Base-by-base conservation (phyloP, 129 eudicot genomes). In the Centaurea solstitialis region DNA sequence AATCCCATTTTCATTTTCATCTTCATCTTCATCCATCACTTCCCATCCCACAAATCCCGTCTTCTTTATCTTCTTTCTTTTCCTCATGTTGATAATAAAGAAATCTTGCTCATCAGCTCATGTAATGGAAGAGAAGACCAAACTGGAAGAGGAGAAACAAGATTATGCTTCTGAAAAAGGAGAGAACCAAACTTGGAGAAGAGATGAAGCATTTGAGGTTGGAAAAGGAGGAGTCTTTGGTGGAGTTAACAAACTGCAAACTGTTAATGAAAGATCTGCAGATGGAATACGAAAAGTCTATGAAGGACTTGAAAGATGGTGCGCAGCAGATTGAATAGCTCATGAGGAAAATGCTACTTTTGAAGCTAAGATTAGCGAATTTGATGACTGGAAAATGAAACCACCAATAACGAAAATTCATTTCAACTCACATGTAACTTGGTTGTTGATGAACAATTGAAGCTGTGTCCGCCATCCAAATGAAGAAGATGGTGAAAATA, bases 61-160 rank as follows among this genome's bases (percentile, higher is more conserved):
- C n/a, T n/a, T n/a, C n/a, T n/a, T n/a, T n/a, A n/a, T n/a, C n/a
- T n/a, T n/a, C n/a, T n/a, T n/a, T n/a, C n/a, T n/a, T n/a, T n/a
- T n/a, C n/a, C n/a, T n/a, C n/a, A n/a, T n/a, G 84, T 9, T 77
- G n/a, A n/a, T n/a, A n/a, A n/a, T n/a, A n/a, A n/a, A n/a, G n/a
- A n/a, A n/a, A n/a, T n/a, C n/a, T n/a, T n/a, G n/a, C n/a, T n/a
- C n/a, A n/a, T n/a, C n/a, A n/a, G n/a, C n/a, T n/a, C n/a, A n/a
- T n/a, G 53, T 78, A 35, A 78, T 67, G 62, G 89, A 78, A 68
- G 93, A 84, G 82, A 85, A 79, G 76, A 66, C 59, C 64, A 89
- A 79, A 78, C 80, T 88, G 24, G 87, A 86, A 79, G 86, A 88
- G 76, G 92, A 87, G 72, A 90, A 84, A 72, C 78, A 87, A 37